Evolutionary conservation across 345 rosid species (phyloP).

Genomic region (Sisymbrium altissimum): DNA sequence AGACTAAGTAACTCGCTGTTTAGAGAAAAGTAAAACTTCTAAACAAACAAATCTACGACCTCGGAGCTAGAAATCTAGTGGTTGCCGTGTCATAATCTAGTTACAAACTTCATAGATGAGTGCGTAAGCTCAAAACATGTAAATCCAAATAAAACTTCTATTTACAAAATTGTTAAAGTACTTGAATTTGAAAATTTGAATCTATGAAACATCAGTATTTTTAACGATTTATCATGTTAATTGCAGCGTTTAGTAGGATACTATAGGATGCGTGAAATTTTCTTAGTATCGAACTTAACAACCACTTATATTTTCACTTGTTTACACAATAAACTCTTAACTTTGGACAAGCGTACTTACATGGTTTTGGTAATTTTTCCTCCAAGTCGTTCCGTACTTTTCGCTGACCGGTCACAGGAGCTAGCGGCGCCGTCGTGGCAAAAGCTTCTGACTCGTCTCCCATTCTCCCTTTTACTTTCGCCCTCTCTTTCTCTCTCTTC

Average conservation of each 20-base stretch:
- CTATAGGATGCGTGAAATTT: not conserved
- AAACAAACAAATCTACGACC: too few relatives aligned
- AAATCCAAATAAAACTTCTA: not conserved
- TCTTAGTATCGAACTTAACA: not conserved
- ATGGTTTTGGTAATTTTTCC: slow-evolving; percentile 66
- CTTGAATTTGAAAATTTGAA: not conserved
- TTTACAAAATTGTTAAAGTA: not conserved
- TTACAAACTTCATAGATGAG: not conserved
- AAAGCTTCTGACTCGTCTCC: slow-evolving; percentile 31
- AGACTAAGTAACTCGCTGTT: too few relatives aligned
- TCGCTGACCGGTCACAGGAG: slow-evolving; percentile 62
- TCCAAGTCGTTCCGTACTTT: slow-evolving; percentile 63
- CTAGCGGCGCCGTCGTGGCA: slow-evolving; percentile 58
- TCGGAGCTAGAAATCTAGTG: too few relatives aligned
- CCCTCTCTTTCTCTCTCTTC: not conserved
- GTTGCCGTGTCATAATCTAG: not conserved
- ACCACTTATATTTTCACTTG: not conserved
- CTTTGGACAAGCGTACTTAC: slow-evolving; percentile 33
- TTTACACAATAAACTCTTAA: not conserved
- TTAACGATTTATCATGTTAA: not conserved
- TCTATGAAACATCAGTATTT: not conserved
- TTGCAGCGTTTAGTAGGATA: not conserved
- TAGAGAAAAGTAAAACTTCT: too few relatives aligned
- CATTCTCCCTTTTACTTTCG: not conserved
- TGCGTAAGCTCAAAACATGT: not conserved